Conservation (phyloP, 192 early-diverging fungal genomes). For the Coemansia sp. region DNA sequence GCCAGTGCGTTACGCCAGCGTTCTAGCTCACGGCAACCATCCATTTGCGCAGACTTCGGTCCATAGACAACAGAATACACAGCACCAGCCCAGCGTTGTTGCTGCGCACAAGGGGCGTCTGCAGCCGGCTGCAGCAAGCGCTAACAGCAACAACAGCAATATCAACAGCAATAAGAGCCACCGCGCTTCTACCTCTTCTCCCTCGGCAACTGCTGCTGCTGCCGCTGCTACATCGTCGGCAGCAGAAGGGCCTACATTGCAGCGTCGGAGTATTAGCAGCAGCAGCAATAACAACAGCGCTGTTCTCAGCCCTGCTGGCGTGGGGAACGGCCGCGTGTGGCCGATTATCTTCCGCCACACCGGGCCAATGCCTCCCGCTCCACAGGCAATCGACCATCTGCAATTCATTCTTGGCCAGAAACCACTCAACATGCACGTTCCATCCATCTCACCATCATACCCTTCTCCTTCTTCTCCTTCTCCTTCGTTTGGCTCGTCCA, state of each 20-base stretch:
- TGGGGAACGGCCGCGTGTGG: not conserved
- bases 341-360: constrained; percentile 13
- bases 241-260: not conserved
- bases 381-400: constrained; percentile 17
- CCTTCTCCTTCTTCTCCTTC: not conserved
- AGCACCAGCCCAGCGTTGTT: too few relatives aligned
- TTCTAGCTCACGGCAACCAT: constrained; percentile 10
- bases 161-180: not conserved
- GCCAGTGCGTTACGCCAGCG: constrained; percentile 14
- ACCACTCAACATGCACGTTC: constrained; percentile 10
- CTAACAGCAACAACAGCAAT: not conserved
- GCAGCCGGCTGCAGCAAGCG: not conserved
- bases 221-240: not conserved
- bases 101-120: too few relatives aligned
- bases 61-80: not conserved
- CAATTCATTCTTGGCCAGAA: constrained; percentile 27
- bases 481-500: not conserved
- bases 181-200: not conserved
- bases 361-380: constrained; percentile 12
- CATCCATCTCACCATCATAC: not conserved
- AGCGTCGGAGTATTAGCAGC: not conserved
- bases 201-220: not conserved
- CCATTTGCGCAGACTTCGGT: not conserved
- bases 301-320: not conserved
- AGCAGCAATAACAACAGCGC: constrained; percentile 14